phyloP scores from a whole-genome alignment of 352 stramenopile species.

The Phytophthora palmivora region DNA sequence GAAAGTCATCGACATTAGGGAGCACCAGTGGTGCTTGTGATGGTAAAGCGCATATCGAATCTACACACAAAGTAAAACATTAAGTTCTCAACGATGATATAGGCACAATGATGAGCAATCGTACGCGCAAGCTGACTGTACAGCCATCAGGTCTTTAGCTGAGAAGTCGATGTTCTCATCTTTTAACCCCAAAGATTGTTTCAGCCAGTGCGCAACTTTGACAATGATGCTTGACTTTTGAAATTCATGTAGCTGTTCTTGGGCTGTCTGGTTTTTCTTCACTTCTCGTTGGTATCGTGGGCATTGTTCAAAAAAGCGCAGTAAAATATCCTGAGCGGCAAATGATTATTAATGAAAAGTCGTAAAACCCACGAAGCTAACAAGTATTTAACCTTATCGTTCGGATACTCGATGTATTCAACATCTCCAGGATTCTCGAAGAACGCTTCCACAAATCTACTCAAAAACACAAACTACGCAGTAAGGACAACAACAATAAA shows the following conservation, averaged over 20 bases:
- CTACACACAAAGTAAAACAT: constrained; percentile 3
- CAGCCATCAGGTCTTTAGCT: constrained; percentile 38
- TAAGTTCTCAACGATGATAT: not conserved
- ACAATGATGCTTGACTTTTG: constrained; percentile 35
- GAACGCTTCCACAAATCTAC: constrained; percentile 58
- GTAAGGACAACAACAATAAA: not conserved
- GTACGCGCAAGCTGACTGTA: constrained; percentile 59
- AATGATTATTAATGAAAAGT: not conserved
- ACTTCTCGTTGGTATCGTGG: constrained; percentile 57
- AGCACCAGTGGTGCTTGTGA: constrained; percentile 49
- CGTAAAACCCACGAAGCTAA: not conserved
- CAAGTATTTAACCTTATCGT: constrained; percentile 30
- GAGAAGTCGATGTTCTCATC: constrained; percentile 36
- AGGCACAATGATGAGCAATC: not conserved
- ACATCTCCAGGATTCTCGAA: constrained; percentile 59
- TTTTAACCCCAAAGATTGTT: constrained; percentile 29
- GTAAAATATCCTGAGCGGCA: constrained; percentile 40
- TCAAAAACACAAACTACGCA: not conserved
- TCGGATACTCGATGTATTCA: constrained; percentile 49
- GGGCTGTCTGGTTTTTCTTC: constrained; percentile 45
- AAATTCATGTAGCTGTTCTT: constrained; percentile 40
- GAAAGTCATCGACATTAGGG: constrained; percentile 39
- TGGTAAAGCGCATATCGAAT: constrained; percentile 62
- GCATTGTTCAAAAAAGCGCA: constrained; percentile 73
- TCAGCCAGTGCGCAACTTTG: constrained; percentile 22